A percentile compares a stretch with the other conserved stretches of the same genome.
These are phyloP conservation scores for Cryptococcus sp. DNA, from an alignment of 1,284 basidiomycete species.

Conservation along the genomic window DNA sequence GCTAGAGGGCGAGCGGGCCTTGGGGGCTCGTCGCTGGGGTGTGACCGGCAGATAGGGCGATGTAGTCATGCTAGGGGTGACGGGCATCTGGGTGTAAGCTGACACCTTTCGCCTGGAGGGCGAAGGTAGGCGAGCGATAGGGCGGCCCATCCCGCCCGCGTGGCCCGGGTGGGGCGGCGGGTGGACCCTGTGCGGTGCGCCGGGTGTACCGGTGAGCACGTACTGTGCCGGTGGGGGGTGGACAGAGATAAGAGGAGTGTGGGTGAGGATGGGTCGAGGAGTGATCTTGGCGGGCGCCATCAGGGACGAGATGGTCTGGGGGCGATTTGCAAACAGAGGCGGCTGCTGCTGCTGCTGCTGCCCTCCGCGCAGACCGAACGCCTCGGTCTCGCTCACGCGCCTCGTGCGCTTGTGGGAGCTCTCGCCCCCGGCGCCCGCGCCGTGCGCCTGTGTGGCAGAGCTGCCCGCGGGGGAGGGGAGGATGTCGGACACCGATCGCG, in stretches of 20 bases:
- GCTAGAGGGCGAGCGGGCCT: conserved; percentile 26
- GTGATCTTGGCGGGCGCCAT: neutral
- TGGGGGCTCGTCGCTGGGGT: conserved; percentile 2
- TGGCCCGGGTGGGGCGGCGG: conserved; percentile 34
- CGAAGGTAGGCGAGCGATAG: conserved; percentile 31
- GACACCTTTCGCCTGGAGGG: conserved; percentile 24
- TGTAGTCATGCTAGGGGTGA: neutral
- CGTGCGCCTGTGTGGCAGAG: no score
- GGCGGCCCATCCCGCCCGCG: conserved; percentile 19
- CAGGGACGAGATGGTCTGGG: conserved; percentile 21
- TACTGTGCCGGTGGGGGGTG: conserved; percentile 30
- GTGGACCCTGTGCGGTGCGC: conserved; percentile 27
- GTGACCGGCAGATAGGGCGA: neutral
- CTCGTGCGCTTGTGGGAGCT: conserved; percentile 1
- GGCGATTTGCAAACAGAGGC: neutral
- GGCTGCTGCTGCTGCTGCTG: neutral
- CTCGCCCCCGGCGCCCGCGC: neutral
- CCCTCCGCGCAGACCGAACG: neutral
- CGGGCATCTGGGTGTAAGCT: no score
- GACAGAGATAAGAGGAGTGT: conserved; percentile 13
- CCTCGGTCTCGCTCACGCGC: conserved; percentile 27
- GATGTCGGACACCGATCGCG: neutral
- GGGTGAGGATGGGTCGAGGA: neutral
- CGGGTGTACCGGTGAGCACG: conserved; percentile 4
- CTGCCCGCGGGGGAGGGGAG: neutral